Conservation (phyloP, 2,329 filamentous ascomycete genomes). For the Ciborinia camelliae region DNA sequence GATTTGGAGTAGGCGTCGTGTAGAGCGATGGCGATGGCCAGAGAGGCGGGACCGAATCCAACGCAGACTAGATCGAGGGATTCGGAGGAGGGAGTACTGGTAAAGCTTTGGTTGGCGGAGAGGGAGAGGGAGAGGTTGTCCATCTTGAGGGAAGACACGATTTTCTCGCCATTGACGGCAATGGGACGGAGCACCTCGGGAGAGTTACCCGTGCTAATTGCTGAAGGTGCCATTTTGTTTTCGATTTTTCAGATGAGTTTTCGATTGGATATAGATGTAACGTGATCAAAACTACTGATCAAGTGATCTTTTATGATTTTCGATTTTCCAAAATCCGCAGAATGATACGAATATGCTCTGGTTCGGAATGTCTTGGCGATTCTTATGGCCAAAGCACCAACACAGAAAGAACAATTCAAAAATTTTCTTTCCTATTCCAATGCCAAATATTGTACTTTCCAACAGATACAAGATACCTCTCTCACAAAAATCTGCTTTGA, state of each 20-base stretch:
- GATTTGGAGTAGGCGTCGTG: slow-evolving; percentile 64
- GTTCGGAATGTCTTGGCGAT: neutral
- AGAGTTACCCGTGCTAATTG: slow-evolving; percentile 25
- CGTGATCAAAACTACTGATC: slow-evolving; percentile 16
- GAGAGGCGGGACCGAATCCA: slow-evolving; percentile 87
- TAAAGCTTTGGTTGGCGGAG: slow-evolving; percentile 13
- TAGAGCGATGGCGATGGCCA: slow-evolving; percentile 84
- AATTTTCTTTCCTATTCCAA: neutral
- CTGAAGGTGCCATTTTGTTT: slow-evolving; percentile 31
- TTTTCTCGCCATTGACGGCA: slow-evolving; percentile 11
- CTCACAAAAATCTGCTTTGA: slow-evolving; percentile 12
- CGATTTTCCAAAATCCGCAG: neutral
- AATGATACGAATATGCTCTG: neutral
- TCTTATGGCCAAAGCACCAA: neutral
- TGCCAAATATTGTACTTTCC: neutral
- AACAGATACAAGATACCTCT: slow-evolving; percentile 6
- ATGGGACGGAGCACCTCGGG: slow-evolving; percentile 12
- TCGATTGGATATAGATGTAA: neutral
- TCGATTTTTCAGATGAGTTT: neutral
- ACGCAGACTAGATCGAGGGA: slow-evolving; percentile 84
- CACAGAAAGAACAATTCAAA: neutral
- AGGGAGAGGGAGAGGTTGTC: slow-evolving; percentile 14
- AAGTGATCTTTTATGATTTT: neutral
- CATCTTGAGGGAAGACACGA: slow-evolving; percentile 7
- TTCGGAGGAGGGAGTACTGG: slow-evolving; percentile 45